Base-by-base conservation (phyloP, 2,329 filamentous ascomycete genomes). In the Triangularia setosa region DNA sequence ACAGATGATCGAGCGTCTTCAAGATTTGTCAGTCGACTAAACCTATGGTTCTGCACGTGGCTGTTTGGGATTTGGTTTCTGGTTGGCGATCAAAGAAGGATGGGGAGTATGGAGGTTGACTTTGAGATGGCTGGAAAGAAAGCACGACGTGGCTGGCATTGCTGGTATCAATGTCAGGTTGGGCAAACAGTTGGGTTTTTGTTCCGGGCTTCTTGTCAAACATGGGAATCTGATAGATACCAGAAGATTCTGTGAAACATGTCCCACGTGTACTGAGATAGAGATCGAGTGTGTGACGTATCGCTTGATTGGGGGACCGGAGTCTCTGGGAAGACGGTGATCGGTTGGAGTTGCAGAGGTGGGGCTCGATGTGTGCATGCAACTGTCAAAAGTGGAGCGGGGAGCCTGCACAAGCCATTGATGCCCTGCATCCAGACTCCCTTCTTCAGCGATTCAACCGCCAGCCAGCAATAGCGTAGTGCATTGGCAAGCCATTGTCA, bases 401-500 rank as follows among this genome's bases (percentile, higher is more conserved):
- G 5, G 11, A 35, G 14, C 55, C 27, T 58, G 23, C 23, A 27
- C 55, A 58, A 58, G 25, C 18, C 24, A 28, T 27, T 33, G 25
- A 18, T 58, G 55, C 18, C 55, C 12, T 58, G 18, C 27, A 58
- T 58, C 30, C 30, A 33, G 33, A 28, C n/a, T 16, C 23, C 56
- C 56, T 33, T 52, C 23, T 52, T 60, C n/a, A 44, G 33, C 58
- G n/a, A 60, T 60, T 60, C 58, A 60, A 60, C 58, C 58, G 40
- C 14, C 58, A 24, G 58, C 58, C 57, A 48, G 52, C 57, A 59
- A 59, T 52, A 59, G 57, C 57, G 23, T 40, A 23, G 35, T 23
- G 35, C 58, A 60, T 60, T 53, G 58, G 58, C 58, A 60, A 52
- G 58, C 58, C 48, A 30, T 60, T 60, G 58, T 60, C 40, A 53